These are phyloP conservation scores for Calvatia gigantea DNA, from an alignment of 768 basidiomycete species.

Conservation along the genomic window DNA sequence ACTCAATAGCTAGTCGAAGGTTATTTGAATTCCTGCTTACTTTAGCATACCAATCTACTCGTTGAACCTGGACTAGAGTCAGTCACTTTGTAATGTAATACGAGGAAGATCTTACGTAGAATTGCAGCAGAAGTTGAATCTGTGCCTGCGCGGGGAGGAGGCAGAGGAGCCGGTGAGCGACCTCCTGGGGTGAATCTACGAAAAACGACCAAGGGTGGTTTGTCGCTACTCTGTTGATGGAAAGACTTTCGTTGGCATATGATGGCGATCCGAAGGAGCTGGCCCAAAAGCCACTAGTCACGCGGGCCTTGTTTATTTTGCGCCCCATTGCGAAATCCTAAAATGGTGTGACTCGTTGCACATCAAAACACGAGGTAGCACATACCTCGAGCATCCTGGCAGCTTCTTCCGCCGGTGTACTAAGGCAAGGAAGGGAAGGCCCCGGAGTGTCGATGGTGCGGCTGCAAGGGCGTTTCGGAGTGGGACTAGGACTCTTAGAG, in stretches of 20 bases:
- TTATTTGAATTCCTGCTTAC: not conserved
- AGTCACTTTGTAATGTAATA: not conserved
- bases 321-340: constrained; percentile 13
- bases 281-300: not conserved
- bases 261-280: constrained; percentile 3
- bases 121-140: constrained; percentile 16
- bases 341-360: not conserved
- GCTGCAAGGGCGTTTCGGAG: constrained; percentile 12
- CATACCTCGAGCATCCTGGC: constrained; percentile 25
- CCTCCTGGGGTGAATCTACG: constrained; percentile 18
- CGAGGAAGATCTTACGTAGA: constrained; percentile 16
- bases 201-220: constrained; percentile 21
- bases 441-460: constrained; percentile 3
- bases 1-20: not conserved
- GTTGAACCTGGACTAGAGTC: constrained; percentile 3
- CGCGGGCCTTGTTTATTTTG: constrained; percentile 3
- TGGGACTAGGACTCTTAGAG: constrained; percentile 7
- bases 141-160: constrained; percentile 16
- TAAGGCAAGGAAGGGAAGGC: constrained; percentile 15
- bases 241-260: not conserved
- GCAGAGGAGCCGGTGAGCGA: constrained; percentile 16
- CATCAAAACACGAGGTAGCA: constrained; percentile 2
- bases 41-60: constrained; percentile 13
- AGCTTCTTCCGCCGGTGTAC: constrained; percentile 22
- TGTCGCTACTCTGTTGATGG: constrained; percentile 8